Evolutionary conservation across 2,329 filamentous ascomycete species (phyloP), one percentile per base, ranked within the genome.

Genomic region (Parastagonospora nodorum): DNA sequence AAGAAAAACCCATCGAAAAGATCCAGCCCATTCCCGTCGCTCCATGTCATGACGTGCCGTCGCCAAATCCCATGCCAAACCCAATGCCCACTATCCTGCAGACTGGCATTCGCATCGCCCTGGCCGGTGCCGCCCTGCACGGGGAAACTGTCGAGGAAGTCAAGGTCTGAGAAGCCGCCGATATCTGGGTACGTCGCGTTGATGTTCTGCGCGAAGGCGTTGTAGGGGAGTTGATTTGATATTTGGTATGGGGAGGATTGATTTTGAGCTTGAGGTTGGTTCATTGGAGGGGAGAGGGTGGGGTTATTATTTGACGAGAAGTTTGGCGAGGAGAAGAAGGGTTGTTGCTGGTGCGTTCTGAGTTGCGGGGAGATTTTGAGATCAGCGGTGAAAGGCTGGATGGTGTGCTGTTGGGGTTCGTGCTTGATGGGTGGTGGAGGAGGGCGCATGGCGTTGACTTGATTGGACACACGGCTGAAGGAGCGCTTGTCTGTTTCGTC

Each of bases 81-180:
- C 85, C 86, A 39, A 89, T 78, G 0, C 85, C 86, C 32, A 89
- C 77, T n/a, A 57, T 88, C 86, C 62, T 71, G 82, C 79, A 57
- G 77, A 50, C 56, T 53, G 2, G 35, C 46, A 8, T 40, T 51
- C 1, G 48, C 48, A 81, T 84, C 75, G 74, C 60, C 46, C 9
- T 49, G 57, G 5, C 46, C 49, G 14, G 47, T 48, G 10, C 48
- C 47, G 2, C 61, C 64, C 14, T 70, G 69, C 0, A 73, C 63
- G 4, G 78, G 72, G 51, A 80, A 78, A 39, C 78, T 77, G 53
- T 83, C 78, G 11, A 84, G 68, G 64, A 84, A 84, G 57, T 84
- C 80, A 11, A 84, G 75, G 42, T 81, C 78, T 12, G 78, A 75
- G 46, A 79, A 75, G 27, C 67, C 63, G 19, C 68, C 66, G 1